Percentiles rank a stretch among this genome's conserved stretches.
Conservation (phyloP, 2,329 filamentous ascomycete species). For the Fragosphaeria purpurea region DNA sequence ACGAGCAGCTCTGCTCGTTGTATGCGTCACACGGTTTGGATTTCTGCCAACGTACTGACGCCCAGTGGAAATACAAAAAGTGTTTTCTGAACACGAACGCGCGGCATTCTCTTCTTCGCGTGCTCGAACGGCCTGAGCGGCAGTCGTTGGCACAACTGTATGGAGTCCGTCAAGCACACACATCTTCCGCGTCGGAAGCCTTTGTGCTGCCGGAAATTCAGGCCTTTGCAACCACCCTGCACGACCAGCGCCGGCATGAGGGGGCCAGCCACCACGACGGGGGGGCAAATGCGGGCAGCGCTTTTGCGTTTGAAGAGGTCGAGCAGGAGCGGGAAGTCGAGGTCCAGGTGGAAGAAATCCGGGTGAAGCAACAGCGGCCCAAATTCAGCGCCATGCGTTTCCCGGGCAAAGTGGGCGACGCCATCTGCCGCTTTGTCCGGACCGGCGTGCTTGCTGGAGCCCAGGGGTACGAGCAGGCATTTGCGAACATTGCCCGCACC, state of each 20-base stretch:
- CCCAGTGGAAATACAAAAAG: conserved; percentile 29
- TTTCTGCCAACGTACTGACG: conserved; percentile 47
- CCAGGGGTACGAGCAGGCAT: not conserved
- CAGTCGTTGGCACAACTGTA: conserved; percentile 52
- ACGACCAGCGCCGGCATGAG: conserved; percentile 18
- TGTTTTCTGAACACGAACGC: conserved; percentile 27
- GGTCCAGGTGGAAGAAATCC: conserved; percentile 46
- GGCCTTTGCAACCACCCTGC: conserved; percentile 20
- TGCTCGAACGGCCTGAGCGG: conserved; percentile 41
- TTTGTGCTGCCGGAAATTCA: conserved; percentile 15
- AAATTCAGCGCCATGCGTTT: not conserved
- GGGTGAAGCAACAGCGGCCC: conserved; percentile 14
- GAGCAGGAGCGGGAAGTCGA: conserved; percentile 50
- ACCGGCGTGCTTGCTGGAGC: conserved; percentile 1
- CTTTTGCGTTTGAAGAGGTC: conserved; percentile 44
- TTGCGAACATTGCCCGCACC: conserved; percentile 3
- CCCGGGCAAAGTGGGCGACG: not conserved
- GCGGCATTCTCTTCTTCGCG: conserved; percentile 29
- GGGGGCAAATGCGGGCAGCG: no score
- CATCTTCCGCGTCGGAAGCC: conserved; percentile 12
- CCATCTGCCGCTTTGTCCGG: conserved; percentile 4
- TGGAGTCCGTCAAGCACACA: conserved; percentile 17
- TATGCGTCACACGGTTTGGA: conserved; percentile 51
- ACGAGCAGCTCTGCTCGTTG: conserved; percentile 48
- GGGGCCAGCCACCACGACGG: conserved; percentile 19